Evolutionary conservation across 768 basidiomycete genomes (phyloP).

Genomic region (Phaeotremella skinneri): DNA sequence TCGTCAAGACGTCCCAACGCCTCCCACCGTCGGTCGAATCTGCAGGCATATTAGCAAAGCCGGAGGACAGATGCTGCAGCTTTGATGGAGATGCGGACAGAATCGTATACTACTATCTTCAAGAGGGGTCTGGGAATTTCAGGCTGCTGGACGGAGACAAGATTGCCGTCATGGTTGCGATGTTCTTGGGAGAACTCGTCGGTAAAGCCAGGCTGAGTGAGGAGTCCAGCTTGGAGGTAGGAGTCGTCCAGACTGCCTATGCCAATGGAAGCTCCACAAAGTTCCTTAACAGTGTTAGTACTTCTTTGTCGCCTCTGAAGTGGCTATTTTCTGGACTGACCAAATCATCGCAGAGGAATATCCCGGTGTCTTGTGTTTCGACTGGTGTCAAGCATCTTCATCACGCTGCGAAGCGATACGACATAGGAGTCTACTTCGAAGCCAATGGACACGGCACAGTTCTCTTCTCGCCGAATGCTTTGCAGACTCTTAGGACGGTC

Average conservation of each 20-base stretch:
- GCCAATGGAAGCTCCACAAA: conserved; percentile 96
- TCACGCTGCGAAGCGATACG: conserved; percentile 89
- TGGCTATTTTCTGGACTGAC: neutral
- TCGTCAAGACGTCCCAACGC: conserved; percentile 87
- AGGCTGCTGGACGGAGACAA: conserved; percentile 97
- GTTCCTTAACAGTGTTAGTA: conserved; percentile 63
- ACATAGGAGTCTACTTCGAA: conserved; percentile 98
- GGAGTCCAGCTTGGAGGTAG: conserved; percentile 73
- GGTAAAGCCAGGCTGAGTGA: conserved; percentile 76
- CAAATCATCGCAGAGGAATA: conserved; percentile 58
- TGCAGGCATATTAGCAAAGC: conserved; percentile 47
- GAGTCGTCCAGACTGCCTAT: conserved; percentile 97
- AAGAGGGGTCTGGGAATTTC: conserved; percentile 56
- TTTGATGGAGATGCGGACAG: conserved; percentile 97
- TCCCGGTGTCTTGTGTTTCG: conserved; percentile 90
- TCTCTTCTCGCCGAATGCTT: conserved; percentile 77
- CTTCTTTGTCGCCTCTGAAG: neutral
- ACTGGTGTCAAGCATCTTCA: conserved; percentile 98
- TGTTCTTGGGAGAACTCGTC: conserved; percentile 86
- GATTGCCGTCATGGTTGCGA: conserved; percentile 88
- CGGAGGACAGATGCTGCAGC: conserved; percentile 79
- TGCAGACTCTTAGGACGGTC: conserved; percentile 61
- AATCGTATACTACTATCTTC: conserved; percentile 86
- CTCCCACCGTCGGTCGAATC: conserved; percentile 72
- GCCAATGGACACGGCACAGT: conserved; percentile 99